Evolutionary conservation across 2,329 filamentous ascomycete genomes (phyloP).

Genomic region (Pleurostoma richardsiae): DNA sequence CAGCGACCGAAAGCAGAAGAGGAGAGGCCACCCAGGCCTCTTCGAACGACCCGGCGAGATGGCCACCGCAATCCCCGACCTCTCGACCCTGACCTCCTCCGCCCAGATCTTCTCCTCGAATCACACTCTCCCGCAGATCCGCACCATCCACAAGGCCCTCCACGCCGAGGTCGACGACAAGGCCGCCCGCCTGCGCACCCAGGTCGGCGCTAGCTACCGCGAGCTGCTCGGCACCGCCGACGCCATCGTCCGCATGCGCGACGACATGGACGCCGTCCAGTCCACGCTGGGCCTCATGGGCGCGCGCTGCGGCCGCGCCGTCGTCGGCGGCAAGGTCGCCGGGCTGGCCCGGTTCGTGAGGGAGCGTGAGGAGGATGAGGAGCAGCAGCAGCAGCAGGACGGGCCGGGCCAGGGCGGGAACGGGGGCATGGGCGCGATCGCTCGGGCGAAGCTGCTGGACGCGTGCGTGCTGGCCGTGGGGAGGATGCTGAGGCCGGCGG

Average conservation of each 20-base stretch:
- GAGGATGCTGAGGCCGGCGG: constrained; percentile 39
- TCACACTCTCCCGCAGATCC: constrained; percentile 59
- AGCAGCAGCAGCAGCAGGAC: constrained; percentile 12
- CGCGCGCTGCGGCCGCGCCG: constrained; percentile 67
- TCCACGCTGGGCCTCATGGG: constrained; percentile 67
- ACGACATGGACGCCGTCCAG: constrained; percentile 71
- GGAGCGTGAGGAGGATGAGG: constrained; percentile 13
- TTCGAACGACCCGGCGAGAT: constrained; percentile 18
- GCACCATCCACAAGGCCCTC: constrained; percentile 55
- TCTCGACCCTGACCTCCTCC: constrained; percentile 41
- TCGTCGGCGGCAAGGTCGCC: constrained; percentile 60
- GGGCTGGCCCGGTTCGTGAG: constrained; percentile 47
- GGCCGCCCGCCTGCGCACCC: constrained; percentile 54
- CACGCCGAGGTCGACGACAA: constrained; percentile 59
- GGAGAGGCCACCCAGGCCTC: background rate
- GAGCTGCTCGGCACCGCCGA: constrained; percentile 89
- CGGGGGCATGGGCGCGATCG: constrained; percentile 22
- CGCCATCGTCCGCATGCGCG: constrained; percentile 86
- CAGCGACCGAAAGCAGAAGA: background rate
- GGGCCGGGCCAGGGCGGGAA: constrained; percentile 19
- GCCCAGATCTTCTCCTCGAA: constrained; percentile 43
- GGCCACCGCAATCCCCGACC: constrained; percentile 35
- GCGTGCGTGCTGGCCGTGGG: constrained; percentile 45
- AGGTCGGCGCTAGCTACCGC: constrained; percentile 70
- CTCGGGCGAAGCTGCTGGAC: constrained; percentile 44